A percentile compares a stretch with the other conserved stretches of the same genome.
These are phyloP conservation scores for Acanthochlamys bracteata DNA, from an alignment of 106 monocot genomes.

Conservation along the genomic window DNA sequence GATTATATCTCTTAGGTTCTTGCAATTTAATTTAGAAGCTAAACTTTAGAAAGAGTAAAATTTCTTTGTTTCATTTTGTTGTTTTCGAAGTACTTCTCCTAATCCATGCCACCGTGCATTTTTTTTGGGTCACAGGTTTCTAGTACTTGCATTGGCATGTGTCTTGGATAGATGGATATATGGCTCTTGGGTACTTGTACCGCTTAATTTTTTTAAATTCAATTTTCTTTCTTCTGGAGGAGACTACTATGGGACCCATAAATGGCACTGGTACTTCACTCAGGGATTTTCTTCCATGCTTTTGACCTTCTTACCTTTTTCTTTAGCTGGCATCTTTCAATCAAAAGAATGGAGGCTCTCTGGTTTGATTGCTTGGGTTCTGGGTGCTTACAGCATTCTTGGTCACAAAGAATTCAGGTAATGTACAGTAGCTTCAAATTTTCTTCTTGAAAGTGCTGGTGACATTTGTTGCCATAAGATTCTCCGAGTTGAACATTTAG, in stretches of 20 bases:
- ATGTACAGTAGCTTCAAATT: background rate
- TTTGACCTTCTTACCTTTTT: constrained; percentile 76
- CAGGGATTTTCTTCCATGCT: constrained; percentile 86
- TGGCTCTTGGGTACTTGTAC: constrained; percentile 72
- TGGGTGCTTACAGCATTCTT: constrained; percentile 73
- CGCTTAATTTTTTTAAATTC: constrained; percentile 91
- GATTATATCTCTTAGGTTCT: too few relatives aligned
- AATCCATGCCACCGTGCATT: too few relatives aligned
- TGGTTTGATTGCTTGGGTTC: constrained; percentile 82
- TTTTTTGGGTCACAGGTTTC: constrained; percentile 30
- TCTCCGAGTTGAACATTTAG: too few relatives aligned
- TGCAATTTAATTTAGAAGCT: too few relatives aligned
- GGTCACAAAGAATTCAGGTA: constrained; percentile 99
- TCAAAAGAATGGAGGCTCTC: constrained; percentile 78
- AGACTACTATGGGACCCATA: constrained; percentile 91
- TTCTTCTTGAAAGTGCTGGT: background rate
- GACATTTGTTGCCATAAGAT: too few relatives aligned
- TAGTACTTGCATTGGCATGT: constrained; percentile 34
- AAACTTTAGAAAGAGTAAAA: too few relatives aligned
- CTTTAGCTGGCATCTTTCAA: constrained; percentile 57
- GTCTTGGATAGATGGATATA: constrained; percentile 78
- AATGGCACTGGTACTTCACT: constrained; percentile 95
- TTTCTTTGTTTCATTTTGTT: background rate
- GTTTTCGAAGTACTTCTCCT: constrained; percentile 4
- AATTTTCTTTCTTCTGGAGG: constrained; percentile 96